Evolutionary conservation across 345 rosid species (phyloP), one percentile per base, ranked within the genome.

Genomic region (Aegle marmelos): DNA sequence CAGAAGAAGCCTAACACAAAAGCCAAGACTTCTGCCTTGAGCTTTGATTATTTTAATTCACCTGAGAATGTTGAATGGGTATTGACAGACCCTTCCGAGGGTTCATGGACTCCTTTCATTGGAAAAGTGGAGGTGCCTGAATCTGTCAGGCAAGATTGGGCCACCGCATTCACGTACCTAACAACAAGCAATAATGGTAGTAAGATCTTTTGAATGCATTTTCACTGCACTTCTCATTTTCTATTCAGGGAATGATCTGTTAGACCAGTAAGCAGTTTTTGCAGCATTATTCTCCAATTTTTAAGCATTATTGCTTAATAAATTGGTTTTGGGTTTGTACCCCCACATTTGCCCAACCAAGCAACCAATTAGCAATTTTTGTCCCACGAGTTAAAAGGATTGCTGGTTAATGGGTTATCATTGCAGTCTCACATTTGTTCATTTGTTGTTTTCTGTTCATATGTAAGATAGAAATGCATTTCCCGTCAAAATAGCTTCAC

Each of bases 1-100:
- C 76, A 68, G 58, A 79, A 84, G 84, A 81, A 78, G 79, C 74
- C 79, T 33, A 34, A 61, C 9, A 27, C 57, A 10, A 76, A 58
- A 34, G 66, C 41, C 34, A 78, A 62, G 64, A 45, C 71, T 7
- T 56, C 75, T 4, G 21, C 30, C 2, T 48, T 58, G 65, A 76
- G 62, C 37, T 87, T 87, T 27, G 88, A 87, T 77, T 78, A 54
- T 64, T 24, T 30, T 4, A 75, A 78, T 61, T 77, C 83, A 48
- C 90, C 92, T 5, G 82, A 80, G 16, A 57, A 45, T 56, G 67
- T 84, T 5, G 81, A 77, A 75, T 89, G 92, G 92, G 80, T 75
- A n/a, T 80, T 85, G 58, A 61, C 72, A 34, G 76, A 83, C 22
- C 78, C 79, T 13, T 73, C 79, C 9, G 60, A 63, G 30, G 84